phyloP scores from a whole-genome alignment of 2,329 filamentous ascomycete species.

The Tolypocladium pustulatum region DNA sequence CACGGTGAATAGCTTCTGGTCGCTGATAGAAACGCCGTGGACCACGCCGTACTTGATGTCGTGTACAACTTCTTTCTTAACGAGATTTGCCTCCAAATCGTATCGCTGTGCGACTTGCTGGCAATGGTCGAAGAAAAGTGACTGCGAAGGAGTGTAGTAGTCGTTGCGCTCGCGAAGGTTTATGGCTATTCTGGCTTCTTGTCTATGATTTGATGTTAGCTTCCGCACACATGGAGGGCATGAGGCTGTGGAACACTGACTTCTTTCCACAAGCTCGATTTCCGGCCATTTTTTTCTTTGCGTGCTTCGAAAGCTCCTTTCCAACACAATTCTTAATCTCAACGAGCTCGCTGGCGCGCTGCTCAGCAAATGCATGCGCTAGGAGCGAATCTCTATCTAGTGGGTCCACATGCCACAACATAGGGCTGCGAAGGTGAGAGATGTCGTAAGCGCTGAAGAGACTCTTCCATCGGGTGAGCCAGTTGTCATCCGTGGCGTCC shows the following conservation, averaged over 20 bases:
- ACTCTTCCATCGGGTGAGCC: slow-evolving; percentile 62
- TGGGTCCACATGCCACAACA: slow-evolving; percentile 77
- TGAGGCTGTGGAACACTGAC: no score
- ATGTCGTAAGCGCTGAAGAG: slow-evolving; percentile 62
- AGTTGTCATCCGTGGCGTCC: slow-evolving; percentile 51
- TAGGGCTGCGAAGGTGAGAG: slow-evolving; percentile 61
- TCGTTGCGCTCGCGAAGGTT: slow-evolving; percentile 59
- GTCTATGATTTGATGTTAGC: background rate
- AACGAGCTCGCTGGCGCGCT: slow-evolving; percentile 50
- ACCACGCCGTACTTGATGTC: slow-evolving; percentile 50
- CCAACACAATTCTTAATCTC: slow-evolving; percentile 69
- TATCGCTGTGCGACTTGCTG: slow-evolving; percentile 46
- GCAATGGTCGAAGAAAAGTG: slow-evolving; percentile 54
- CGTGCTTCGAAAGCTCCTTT: slow-evolving; percentile 71
- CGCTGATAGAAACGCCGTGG: slow-evolving; percentile 29
- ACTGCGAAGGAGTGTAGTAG: slow-evolving; percentile 54
- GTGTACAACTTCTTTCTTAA: slow-evolving; percentile 49
- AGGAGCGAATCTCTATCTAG: slow-evolving; percentile 63
- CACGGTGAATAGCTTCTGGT: slow-evolving; percentile 54
- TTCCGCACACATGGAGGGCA: no score
- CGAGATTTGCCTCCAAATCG: slow-evolving; percentile 30
- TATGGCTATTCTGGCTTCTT: slow-evolving; percentile 39
- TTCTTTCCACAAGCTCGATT: slow-evolving; percentile 27
- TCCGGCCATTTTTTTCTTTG: slow-evolving; percentile 50
- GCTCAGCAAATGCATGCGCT: slow-evolving; percentile 53